Percentiles rank a stretch among this genome's conserved stretches.
phyloP scores from a whole-genome alignment of 805 yeast species.

The Monosporozyma servazzii region DNA sequence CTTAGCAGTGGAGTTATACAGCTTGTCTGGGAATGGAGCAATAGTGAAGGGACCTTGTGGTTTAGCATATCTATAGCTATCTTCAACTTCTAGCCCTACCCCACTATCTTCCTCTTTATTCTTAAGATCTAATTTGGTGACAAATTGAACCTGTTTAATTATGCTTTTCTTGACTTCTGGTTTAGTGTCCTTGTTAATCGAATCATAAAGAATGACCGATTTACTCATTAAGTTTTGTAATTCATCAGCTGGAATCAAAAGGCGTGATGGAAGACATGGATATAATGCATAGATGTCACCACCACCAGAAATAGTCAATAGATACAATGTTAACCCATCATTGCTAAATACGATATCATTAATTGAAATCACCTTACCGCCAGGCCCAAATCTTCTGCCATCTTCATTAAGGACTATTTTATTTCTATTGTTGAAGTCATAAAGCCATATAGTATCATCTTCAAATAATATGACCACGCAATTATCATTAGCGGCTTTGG shows the following conservation, averaged over 20 bases:
- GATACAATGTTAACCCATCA: conserved; percentile 45
- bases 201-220: conserved; percentile 20
- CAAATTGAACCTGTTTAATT: conserved; percentile 33
- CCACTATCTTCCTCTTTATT: conserved; percentile 3
- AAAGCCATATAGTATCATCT: conserved; percentile 19
- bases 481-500: conserved; percentile 17
- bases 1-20: conserved; percentile 40
- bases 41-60: conserved; percentile 49
- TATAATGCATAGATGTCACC: conserved; percentile 47
- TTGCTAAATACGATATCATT: conserved; percentile 18
- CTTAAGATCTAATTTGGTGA: conserved; percentile 27
- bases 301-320: conserved; percentile 42
- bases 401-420: conserved; percentile 6
- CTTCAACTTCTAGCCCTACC: conserved; percentile 12
- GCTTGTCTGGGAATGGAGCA: conserved; percentile 44
- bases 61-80: conserved; percentile 8
- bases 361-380: conserved; percentile 16
- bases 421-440: conserved; percentile 9
- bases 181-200: conserved; percentile 9
- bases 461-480: conserved; percentile 18
- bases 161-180: conserved; percentile 15
- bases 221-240: conserved; percentile 27
- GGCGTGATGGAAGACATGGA: conserved; percentile 49
- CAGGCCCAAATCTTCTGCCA: conserved; percentile 15
- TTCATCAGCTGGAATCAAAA: conserved; percentile 13